Evolutionary conservation across 2,329 filamentous ascomycete species (phyloP), one percentile per base, ranked within the genome.

Genomic region (Cadophora luteo-olivacea): DNA sequence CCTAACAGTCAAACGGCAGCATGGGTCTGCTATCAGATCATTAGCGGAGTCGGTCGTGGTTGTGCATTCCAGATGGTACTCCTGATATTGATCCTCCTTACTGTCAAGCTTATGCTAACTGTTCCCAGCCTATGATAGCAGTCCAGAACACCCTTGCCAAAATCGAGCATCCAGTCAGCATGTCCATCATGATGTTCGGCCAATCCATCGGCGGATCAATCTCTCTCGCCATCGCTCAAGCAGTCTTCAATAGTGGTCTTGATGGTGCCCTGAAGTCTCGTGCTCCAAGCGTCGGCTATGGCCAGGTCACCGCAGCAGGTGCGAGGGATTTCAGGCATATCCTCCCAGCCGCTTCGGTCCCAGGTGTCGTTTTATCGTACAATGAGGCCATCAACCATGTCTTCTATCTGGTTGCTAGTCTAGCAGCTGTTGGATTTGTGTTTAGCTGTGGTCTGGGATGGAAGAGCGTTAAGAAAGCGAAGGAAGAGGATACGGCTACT

Each of bases 361-460:
- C 72, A 0, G 77, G 76, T 9, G 81, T 84, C 1, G 67, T 84
- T 4, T 51, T 71, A 9, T 81, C 83, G 0, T 85, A 85, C 66
- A 76, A 78, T 2, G 75, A 77, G 25, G 79, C 68, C 2, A 33
- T 76, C 29, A 75, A 67, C 41, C 64, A 67, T 48, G 71, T 72
- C 1, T 70, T 76, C 24, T 77, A 75, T 64, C 51, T 76, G 36
- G 69, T 61, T 4, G 68, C 65, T n/a, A 70, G 61, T 1, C 49
- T 66, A n/a, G 69, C 68, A 9, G 66, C 49, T 32, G 65, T 33
- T 7, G 64, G 54, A 1, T 73, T 74, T 52, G 14, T 70, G n/a
- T 64, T 70, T 16, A 57, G 61, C 41, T 74, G 80, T 72, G 84
- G 82, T 0, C 79, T 85, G 72, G 84, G 84, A 0, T 84, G 82